phyloP scores from a whole-genome alignment of 495 filamentous ascomycete species.

The Astrothelium subdiscretum region DNA sequence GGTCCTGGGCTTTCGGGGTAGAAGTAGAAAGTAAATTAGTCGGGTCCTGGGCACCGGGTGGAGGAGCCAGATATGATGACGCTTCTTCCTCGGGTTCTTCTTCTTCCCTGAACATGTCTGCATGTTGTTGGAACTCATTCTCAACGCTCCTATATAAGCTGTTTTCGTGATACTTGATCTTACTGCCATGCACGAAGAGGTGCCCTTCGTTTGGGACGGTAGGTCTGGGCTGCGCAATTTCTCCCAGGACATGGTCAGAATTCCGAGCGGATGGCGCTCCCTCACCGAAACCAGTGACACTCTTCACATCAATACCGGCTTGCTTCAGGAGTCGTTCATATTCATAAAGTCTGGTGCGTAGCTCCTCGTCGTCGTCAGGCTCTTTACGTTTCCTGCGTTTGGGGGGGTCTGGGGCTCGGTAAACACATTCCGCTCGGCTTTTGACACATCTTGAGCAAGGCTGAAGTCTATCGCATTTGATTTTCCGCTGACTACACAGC shows the following conservation, averaged over 20 bases:
- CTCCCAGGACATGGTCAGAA: not conserved
- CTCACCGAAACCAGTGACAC: not conserved
- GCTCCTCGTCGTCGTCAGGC: constrained; percentile 2
- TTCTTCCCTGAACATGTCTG: constrained; percentile 1
- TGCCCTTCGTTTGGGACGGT: not conserved
- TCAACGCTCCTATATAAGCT: not conserved
- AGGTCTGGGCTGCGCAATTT: not conserved
- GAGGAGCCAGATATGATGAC: not conserved
- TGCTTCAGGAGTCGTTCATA: constrained; percentile 13
- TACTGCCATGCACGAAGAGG: not conserved
- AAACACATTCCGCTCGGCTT: constrained; percentile 9
- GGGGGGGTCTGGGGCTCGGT: constrained; percentile 14
- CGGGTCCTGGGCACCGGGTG: not conserved
- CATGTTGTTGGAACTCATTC: not conserved
- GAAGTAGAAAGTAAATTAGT: not conserved
- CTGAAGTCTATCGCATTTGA: constrained; percentile 17
- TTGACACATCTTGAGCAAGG: constrained; percentile 14
- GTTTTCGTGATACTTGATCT: not conserved
- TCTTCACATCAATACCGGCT: constrained; percentile 5
- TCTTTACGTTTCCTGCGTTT: constrained; percentile 14
- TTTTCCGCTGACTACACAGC: constrained; percentile 13
- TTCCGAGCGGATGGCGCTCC: not conserved
- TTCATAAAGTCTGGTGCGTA: constrained; percentile 10
- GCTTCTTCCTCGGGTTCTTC: not conserved
- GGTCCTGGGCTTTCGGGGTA: not conserved